Conservation (phyloP, 1,284 basidiomycete species). For the Heterobasidion occidentale region DNA sequence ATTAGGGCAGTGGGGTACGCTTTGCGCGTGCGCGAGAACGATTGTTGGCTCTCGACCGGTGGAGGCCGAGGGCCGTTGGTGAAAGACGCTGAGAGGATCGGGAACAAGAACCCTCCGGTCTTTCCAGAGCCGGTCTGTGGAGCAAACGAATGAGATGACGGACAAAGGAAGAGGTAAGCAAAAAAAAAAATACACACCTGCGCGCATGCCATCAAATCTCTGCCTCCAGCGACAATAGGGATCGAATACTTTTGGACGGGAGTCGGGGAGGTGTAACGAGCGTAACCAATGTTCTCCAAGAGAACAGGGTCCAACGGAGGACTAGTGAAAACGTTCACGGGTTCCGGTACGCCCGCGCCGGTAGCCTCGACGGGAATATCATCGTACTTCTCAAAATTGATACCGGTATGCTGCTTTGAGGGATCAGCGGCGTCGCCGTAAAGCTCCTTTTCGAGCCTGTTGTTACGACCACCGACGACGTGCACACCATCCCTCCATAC, state of each 20-base stretch:
- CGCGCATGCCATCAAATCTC: constrained; percentile 99
- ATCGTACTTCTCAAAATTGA: constrained; percentile 99
- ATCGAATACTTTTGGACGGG: constrained; percentile 99
- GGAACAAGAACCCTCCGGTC: constrained; percentile 98
- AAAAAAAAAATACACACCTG: constrained; percentile 48
- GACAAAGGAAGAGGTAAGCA: constrained; percentile 9
- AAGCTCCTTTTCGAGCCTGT: constrained; percentile 90
- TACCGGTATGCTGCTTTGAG: constrained; percentile 86
- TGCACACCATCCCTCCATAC: constrained; percentile 90
- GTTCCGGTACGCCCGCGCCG: constrained; percentile 91
- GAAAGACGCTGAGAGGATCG: constrained; percentile 95
- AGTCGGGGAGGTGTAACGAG: constrained; percentile 92
- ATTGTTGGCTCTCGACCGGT: constrained; percentile 44
- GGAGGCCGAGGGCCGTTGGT: constrained; percentile 71
- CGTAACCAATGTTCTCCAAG: constrained; percentile 89
- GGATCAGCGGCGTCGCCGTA: constrained; percentile 88
- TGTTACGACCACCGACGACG: constrained; percentile 73
- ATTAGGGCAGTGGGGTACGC: constrained; percentile 95
- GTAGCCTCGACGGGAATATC: constrained; percentile 99
- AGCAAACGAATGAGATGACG: constrained; percentile 4
- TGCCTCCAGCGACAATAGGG: constrained; percentile 86
- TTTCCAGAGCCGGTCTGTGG: constrained; percentile 95
- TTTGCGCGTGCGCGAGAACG: constrained; percentile 73
- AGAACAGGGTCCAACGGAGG: constrained; percentile 92
- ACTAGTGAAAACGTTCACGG: constrained; percentile 80